Percentiles rank a stretch among this genome's conserved stretches.
phyloP scores from a whole-genome alignment of 352 stramenopile genomes.

The Achlya hypogyna region DNA sequence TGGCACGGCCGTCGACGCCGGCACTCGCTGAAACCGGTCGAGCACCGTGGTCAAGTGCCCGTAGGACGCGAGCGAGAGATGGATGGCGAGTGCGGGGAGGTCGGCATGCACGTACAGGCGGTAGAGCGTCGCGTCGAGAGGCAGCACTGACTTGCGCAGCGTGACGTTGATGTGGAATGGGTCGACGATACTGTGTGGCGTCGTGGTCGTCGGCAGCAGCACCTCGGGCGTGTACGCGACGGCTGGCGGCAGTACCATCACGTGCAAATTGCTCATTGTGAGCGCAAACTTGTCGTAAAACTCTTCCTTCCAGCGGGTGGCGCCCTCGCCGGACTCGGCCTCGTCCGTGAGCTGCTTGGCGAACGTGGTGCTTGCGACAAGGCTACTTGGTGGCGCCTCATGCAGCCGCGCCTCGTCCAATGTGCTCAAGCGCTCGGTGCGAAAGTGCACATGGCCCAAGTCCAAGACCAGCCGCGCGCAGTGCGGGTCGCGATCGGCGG shows the following conservation, averaged over 20 bases:
- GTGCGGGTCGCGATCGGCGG: conserved; percentile 71
- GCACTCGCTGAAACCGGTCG: conserved; percentile 39
- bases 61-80: conserved; percentile 80
- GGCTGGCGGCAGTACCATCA: conserved; percentile 58
- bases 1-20: conserved; percentile 5
- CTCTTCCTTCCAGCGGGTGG: conserved; percentile 84
- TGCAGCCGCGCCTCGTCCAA: conserved; percentile 20
- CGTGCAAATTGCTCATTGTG: conserved; percentile 72
- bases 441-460: conserved; percentile 76
- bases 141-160: conserved; percentile 72
- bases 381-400: conserved; percentile 5
- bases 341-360: conserved; percentile 83
- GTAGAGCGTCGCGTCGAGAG: conserved; percentile 74
- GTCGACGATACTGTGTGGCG: conserved; percentile 62
- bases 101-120: conserved; percentile 77
- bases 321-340: conserved; percentile 68
- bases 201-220: conserved; percentile 32
- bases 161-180: conserved; percentile 84
- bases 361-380: conserved; percentile 51
- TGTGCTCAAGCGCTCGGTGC: conserved; percentile 71
- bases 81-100: conserved; percentile 71
- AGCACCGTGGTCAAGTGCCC: conserved; percentile 52
- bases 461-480: conserved; percentile 72
- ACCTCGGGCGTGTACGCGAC: conserved; percentile 38
- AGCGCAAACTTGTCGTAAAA: conserved; percentile 88